A percentile compares a stretch with the other conserved stretches of the same genome.
These are phyloP conservation scores for Fusarium xyrophilum DNA, from an alignment of 2,329 filamentous ascomycete species.

Conservation along the genomic window DNA sequence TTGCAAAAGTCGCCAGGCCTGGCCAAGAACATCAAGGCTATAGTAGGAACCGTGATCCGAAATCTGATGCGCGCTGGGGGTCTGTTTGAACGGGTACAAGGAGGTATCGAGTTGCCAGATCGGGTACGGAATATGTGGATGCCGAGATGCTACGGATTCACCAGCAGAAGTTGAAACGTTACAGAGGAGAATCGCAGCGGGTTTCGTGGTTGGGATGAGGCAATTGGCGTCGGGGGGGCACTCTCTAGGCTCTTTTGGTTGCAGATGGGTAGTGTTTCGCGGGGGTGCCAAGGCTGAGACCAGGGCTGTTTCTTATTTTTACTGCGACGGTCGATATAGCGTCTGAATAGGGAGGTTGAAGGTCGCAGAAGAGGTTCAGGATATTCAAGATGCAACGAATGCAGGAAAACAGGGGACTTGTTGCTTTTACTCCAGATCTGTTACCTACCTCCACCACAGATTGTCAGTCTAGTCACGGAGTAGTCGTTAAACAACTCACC, in stretches of 20 bases:
- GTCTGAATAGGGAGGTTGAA: slow-evolving; percentile 19
- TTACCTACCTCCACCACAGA: not conserved
- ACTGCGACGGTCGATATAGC: slow-evolving; percentile 15
- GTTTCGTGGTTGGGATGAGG: slow-evolving; percentile 36
- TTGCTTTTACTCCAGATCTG: slow-evolving; percentile 20
- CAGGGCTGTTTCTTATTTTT: slow-evolving; percentile 14
- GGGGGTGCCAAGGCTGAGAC: slow-evolving; percentile 15
- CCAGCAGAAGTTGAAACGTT: slow-evolving; percentile 40
- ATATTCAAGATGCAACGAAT: not conserved
- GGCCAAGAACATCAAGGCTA: slow-evolving; percentile 8
- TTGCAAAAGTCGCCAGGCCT: not conserved
- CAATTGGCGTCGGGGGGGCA: slow-evolving; percentile 35
- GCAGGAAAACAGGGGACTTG: slow-evolving; percentile 16
- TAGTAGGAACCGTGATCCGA: slow-evolving; percentile 28
- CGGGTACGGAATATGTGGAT: slow-evolving; percentile 24
- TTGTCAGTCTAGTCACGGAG: too few relatives aligned
- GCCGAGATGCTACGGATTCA: slow-evolving; percentile 28
- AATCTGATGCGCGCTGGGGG: slow-evolving; percentile 25
- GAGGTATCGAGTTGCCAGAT: slow-evolving; percentile 23
- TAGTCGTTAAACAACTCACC: not conserved
- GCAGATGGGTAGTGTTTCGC: slow-evolving; percentile 32
- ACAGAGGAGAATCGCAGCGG: slow-evolving; percentile 24
- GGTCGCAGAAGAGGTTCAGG: slow-evolving; percentile 21
- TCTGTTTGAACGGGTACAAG: slow-evolving; percentile 15
- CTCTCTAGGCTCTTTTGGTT: slow-evolving; percentile 6